Percentiles rank a stretch among this genome's conserved stretches.
These are phyloP conservation scores for Rhododendron williamsianum DNA, from an alignment of 148 eudicot genomes.

Conservation along the genomic window DNA sequence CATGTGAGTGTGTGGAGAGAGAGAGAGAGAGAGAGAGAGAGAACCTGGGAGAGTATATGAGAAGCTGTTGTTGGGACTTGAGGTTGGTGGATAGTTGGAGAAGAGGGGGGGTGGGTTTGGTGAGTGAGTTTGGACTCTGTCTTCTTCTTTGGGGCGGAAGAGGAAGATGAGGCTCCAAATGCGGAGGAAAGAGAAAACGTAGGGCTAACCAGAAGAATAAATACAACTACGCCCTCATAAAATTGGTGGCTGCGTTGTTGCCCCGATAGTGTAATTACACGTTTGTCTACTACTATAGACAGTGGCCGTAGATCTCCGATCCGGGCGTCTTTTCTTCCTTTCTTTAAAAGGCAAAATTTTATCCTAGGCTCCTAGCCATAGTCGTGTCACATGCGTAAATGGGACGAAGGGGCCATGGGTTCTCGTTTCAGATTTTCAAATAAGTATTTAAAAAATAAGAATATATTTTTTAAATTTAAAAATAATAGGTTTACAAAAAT, in stretches of 20 bases:
- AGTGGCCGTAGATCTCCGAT: not conserved
- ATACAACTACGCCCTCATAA: too few species aligned
- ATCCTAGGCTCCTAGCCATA: too few species aligned
- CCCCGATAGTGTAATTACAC: not conserved
- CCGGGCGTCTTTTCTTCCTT: too few species aligned
- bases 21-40: not conserved
- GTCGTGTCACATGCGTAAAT: too few species aligned
- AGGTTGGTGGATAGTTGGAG: not conserved
- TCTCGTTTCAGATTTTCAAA: too few species aligned
- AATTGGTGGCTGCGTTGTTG: not conserved
- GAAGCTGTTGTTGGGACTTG: not conserved
- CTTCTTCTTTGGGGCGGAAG: not conserved
- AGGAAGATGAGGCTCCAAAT: slow-evolving; percentile 18
- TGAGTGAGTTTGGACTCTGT: not conserved
- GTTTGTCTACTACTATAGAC: not conserved
- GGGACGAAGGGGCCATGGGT: too few species aligned
- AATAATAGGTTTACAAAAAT: too few species aligned
- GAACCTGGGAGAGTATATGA: slow-evolving; percentile 2
- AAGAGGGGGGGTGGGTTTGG: not conserved
- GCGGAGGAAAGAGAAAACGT: not conserved
- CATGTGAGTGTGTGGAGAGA: not conserved
- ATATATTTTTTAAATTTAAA: too few species aligned
- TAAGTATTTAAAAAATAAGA: too few species aligned
- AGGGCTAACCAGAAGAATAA: not conserved
- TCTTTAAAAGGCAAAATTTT: too few species aligned